These are phyloP conservation scores for Aspergillus phoenicis DNA, from an alignment of 2,329 filamentous ascomycete species.

Conservation along the genomic window DNA sequence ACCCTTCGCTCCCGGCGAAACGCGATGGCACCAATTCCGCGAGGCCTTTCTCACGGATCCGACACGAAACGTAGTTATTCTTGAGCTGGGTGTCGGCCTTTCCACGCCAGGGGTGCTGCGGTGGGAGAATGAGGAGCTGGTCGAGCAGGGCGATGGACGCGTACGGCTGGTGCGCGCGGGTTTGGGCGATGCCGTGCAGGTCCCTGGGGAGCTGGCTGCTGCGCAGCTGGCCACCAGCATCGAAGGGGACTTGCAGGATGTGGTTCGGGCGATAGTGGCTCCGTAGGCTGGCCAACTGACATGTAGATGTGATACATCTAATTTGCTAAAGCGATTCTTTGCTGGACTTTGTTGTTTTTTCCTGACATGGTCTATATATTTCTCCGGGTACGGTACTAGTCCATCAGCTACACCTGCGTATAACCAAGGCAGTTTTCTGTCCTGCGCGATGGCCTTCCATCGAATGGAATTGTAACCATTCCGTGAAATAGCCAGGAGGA, in stretches of 20 bases:
- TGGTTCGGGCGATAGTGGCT: conserved; percentile 4
- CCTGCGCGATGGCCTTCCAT: too few relatives aligned
- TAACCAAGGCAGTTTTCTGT: too few relatives aligned
- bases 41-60: not conserved
- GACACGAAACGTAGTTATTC: conserved; percentile 14
- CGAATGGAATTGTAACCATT: too few relatives aligned
- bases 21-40: conserved; percentile 16
- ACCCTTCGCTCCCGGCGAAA: conserved; percentile 18
- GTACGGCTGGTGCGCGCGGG: conserved; percentile 23
- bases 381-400: too few relatives aligned
- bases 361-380: too few relatives aligned
- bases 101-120: conserved; percentile 27
- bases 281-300: too few relatives aligned
- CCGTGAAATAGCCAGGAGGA: too few relatives aligned
- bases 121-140: conserved; percentile 27
- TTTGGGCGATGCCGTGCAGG: conserved; percentile 23
- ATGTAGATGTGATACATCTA: too few relatives aligned
- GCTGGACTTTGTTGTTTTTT: too few relatives aligned
- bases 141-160: conserved; percentile 10
- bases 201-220: conserved; percentile 25
- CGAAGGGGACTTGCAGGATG: conserved; percentile 13
- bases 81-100: conserved; percentile 27
- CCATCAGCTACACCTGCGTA: too few relatives aligned
- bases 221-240: conserved; percentile 20
- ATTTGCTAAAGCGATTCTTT: too few relatives aligned